Evolutionary conservation across 2,329 filamentous ascomycete genomes (phyloP).

Genomic region (Aspergillus sp.): DNA sequence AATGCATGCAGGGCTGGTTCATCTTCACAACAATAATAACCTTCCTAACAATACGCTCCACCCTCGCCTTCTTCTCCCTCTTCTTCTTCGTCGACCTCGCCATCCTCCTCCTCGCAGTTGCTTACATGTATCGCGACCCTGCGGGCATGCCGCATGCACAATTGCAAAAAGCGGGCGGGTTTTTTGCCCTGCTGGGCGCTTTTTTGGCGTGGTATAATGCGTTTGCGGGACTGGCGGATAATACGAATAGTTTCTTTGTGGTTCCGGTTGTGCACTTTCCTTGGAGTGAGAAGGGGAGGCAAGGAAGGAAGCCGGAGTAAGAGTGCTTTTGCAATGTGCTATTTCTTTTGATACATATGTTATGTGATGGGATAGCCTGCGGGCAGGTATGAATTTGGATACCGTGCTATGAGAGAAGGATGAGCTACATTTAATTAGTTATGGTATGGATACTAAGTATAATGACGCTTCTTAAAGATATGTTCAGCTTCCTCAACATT

Average conservation of each 20-base stretch:
- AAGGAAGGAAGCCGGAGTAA: too few species aligned
- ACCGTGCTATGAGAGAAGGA: too few species aligned
- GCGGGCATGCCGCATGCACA: slow-evolving; percentile 8
- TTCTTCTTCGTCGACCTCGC: slow-evolving; percentile 66
- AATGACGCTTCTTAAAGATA: too few species aligned
- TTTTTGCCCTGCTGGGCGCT: slow-evolving; percentile 47
- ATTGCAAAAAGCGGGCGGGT: slow-evolving; percentile 41
- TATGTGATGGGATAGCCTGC: too few species aligned
- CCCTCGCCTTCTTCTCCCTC: slow-evolving; percentile 63
- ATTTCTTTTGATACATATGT: too few species aligned
- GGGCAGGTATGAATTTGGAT: too few species aligned
- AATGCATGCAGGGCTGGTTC: slow-evolving; percentile 54
- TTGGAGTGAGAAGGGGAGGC: slow-evolving; percentile 9
- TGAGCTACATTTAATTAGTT: too few species aligned
- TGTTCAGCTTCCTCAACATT: too few species aligned
- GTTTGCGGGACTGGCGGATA: slow-evolving; percentile 50
- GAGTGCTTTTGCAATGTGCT: too few species aligned
- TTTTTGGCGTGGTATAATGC: slow-evolving; percentile 52
- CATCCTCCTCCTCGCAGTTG: slow-evolving; percentile 62
- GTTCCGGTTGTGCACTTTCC: slow-evolving; percentile 20
- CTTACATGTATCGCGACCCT: slow-evolving; percentile 40
- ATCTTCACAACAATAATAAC: slow-evolving; percentile 68
- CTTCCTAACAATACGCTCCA: slow-evolving; percentile 64
- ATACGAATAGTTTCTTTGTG: slow-evolving; percentile 34
- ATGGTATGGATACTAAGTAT: too few species aligned